Base-by-base conservation (phyloP, 129 eudicot species). In the Deinandra increscens region DNA sequence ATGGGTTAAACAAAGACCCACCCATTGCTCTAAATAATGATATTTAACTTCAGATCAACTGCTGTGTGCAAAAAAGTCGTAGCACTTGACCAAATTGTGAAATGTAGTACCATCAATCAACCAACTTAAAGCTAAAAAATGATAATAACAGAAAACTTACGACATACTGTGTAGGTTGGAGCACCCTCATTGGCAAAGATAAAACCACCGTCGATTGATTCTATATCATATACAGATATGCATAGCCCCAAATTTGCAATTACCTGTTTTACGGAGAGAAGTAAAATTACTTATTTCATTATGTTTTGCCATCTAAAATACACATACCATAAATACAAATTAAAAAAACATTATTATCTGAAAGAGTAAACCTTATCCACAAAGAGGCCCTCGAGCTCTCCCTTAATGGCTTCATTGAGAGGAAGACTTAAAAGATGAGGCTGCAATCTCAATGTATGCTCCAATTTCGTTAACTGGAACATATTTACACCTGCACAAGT, bases 161-260 rank as follows among this genome's bases (percentile, higher is more conserved):
- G 34, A 79, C 71, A 23, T 78, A 94, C 97, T 70, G 85, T 94
- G 76, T 87, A 85, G 59, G 93, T 89, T 31, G 97, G 88, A 69
- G 92, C 88, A 38, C 99, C 99, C 29, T 87, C 93, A 3, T 82
- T 78, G 4, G 99, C 78, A 61, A 74, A 81, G 53, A 94, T 77
- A 82, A 87, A 85, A 9, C 99, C 97, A 19, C 85, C 95, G 45
- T 81, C 73, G n/a, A 92, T 83, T 23, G 89, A 84, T 64, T 76
- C 75, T 41, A 89, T 88, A 81, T 86, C 96, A 51, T 89, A 92
- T 4, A 92, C 76, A 14, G 96, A 88, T 17, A 92, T 55, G 74
- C 91, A 84, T 18, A 92, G 81, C 42, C 98, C 98, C 68, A 84
- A 53, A 49, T 88, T 78, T 13, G 88, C 86, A 43, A 92, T 81